These are phyloP conservation scores for Xylaria intraflava DNA, from an alignment of 495 filamentous ascomycete genomes.

Conservation along the genomic window DNA sequence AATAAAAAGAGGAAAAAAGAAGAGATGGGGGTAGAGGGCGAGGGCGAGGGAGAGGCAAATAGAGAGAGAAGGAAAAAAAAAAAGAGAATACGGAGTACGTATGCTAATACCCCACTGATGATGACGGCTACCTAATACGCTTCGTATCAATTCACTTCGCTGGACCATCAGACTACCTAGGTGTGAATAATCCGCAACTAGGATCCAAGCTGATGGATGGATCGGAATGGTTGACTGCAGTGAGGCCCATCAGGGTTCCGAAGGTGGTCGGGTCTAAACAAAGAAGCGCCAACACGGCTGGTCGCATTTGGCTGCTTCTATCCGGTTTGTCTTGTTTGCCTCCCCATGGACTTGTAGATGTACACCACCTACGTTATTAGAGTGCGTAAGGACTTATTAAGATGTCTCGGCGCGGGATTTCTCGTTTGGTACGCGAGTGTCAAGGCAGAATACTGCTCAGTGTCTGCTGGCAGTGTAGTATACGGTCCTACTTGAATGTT, in stretches of 20 bases:
- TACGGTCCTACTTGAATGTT: neutral
- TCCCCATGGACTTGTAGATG: neutral
- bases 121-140: no score
- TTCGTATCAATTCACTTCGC: constrained; percentile 3
- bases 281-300: neutral
- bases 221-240: neutral
- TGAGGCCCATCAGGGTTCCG: neutral
- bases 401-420: neutral
- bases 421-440: no score
- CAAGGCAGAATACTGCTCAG: no score
- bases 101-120: no score
- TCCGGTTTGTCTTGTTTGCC: neutral
- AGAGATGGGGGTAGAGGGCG: no score
- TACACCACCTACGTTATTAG: neutral
- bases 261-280: neutral
- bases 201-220: constrained; percentile 3
- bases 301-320: neutral
- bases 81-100: no score
- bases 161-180: neutral
- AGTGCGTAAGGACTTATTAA: neutral
- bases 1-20: no score
- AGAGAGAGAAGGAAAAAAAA: no score
- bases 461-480: neutral
- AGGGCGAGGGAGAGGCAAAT: neutral
- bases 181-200: neutral